Evolutionary conservation across 2,329 filamentous ascomycete genomes (phyloP), one percentile per base, ranked within the genome.

Genomic region (Botryotinia globosa): DNA sequence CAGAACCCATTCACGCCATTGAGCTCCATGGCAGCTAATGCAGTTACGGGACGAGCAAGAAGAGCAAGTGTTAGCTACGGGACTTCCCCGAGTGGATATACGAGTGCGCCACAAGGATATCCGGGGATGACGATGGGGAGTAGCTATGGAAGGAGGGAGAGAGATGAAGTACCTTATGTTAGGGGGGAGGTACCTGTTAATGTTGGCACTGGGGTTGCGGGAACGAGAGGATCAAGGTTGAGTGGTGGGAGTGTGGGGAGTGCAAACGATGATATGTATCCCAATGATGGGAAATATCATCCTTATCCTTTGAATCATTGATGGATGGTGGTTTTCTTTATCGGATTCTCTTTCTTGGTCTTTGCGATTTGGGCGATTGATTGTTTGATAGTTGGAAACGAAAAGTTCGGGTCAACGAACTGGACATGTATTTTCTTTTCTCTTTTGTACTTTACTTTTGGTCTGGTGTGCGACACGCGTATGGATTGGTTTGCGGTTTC

Each of bases 261-360:
- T 54, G 51, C 45, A 37, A 62, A 29, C 20, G 69, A 71, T 59
- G 32, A 68, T 44, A 20, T 64, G 51, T 74, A 66, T 61, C 72
- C 73, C 5, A 75, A 75, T 68, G 78, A 79, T 75, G 78, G 78
- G 59, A 76, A 73, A 37, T 79, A 79, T 72, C 77, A 79, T 73
- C 72, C 48, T n/a, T 72, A 74, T 65, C 73, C 73, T 37, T 44
- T 74, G 42, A 66, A 51, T 32, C 39, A 18, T 45, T 61, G 8
- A 69, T 22, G 39, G 37, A 32, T 12, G 14, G 9, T 39, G 9
- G 12, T 32, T 51, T 65, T n/a, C 29, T 44, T 29, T 37, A 14
- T 32, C n/a, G 48, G 45, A 29, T 12, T 22, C 3, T 64, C 25
- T 34, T 64, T 16, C 8, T n/a, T 5, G 18, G 18, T 12, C 0